phyloP scores from a whole-genome alignment of 2,329 filamentous ascomycete species.

The Ploettnerulaceae sp. region DNA sequence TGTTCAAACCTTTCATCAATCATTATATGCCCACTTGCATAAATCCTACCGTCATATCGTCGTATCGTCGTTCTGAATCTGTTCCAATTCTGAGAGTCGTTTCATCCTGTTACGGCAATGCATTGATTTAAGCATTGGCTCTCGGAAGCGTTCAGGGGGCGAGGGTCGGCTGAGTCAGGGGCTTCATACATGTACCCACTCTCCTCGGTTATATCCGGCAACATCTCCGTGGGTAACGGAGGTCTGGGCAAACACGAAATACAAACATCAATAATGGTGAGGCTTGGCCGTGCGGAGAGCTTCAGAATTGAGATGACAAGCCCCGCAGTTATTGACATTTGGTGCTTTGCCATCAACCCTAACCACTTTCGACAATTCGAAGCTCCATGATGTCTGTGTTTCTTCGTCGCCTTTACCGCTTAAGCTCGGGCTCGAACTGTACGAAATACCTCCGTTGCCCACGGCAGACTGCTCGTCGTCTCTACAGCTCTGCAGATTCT shows the following conservation, averaged over 20 bases:
- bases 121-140: constrained; percentile 7
- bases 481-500: constrained; percentile 19
- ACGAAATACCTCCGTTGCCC: neutral
- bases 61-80: constrained; percentile 4
- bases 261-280: constrained; percentile 1
- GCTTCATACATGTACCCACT: constrained; percentile 2
- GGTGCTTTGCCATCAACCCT: constrained; percentile 1
- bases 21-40: constrained; percentile 2
- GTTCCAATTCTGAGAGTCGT: neutral
- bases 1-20: too few relatives aligned
- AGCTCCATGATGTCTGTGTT: constrained; percentile 18
- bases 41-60: neutral
- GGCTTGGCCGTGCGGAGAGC: neutral
- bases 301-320: constrained; percentile 6
- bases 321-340: constrained; percentile 5
- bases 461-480: constrained; percentile 7
- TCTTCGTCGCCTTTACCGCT: constrained; percentile 2
- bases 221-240: neutral
- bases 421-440: neutral
- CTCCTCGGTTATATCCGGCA: constrained; percentile 8
- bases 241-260: neutral
- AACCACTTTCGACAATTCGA: neutral
- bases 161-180: neutral
- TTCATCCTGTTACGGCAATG: constrained; percentile 16
- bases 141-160: constrained; percentile 10